These are phyloP conservation scores for Aspergillus homomorphus DNA, from an alignment of 495 filamentous ascomycete species.

Conservation along the genomic window DNA sequence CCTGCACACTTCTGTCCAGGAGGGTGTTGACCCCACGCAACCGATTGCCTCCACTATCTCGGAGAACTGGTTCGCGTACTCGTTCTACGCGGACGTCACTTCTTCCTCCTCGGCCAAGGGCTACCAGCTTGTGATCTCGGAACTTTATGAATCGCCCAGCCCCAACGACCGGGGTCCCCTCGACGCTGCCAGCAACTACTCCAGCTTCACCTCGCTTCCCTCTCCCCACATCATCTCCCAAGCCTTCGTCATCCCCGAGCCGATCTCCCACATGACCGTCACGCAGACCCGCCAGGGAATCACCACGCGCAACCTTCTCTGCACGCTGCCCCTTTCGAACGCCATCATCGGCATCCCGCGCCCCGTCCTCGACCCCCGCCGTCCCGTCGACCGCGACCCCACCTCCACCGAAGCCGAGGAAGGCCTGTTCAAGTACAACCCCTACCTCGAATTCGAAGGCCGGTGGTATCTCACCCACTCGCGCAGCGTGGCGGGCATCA, in stretches of 20 bases:
- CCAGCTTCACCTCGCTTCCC: constrained; percentile 58
- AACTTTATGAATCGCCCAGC: constrained; percentile 81
- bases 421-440: constrained; percentile 71
- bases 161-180: constrained; percentile 85
- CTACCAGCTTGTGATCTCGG: constrained; percentile 82
- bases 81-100: constrained; percentile 65
- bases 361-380: constrained; percentile 75
- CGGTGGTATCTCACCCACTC: constrained; percentile 78
- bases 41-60: constrained; percentile 73
- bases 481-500: constrained; percentile 74
- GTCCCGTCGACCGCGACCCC: constrained; percentile 81
- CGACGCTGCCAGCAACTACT: constrained; percentile 64
- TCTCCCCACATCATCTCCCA: constrained; percentile 74
- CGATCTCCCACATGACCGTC: constrained; percentile 74
- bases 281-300: constrained; percentile 93
- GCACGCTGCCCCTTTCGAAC: constrained; percentile 65
- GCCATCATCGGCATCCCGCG: constrained; percentile 78
- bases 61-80: constrained; percentile 95
- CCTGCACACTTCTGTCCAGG: constrained; percentile 66
- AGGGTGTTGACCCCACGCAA: constrained; percentile 69
- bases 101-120: constrained; percentile 63
- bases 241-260: constrained; percentile 70
- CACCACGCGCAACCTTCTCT: constrained; percentile 77
- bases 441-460: constrained; percentile 80
- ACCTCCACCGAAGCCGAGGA: constrained; percentile 76